Evolutionary conservation across 192 early-diverging fungal genomes (phyloP).

Genomic region (Gryganskiella cystojenkinii): DNA sequence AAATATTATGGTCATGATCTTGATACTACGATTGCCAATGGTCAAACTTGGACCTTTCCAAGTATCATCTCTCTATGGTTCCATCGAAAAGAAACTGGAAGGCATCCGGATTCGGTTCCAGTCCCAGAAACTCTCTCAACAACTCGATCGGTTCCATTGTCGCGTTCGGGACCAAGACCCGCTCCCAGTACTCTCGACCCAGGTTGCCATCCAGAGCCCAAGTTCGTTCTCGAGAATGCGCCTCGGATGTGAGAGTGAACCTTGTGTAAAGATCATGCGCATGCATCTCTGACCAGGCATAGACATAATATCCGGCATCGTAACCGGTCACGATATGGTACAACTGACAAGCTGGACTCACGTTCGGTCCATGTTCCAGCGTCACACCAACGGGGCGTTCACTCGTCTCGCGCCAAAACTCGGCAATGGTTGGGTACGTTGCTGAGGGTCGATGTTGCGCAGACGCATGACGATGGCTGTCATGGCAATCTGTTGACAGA

Average conservation of each 20-base stretch:
- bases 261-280: conserved; percentile 83
- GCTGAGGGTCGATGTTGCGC: conserved; percentile 65
- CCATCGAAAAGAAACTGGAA: conserved; percentile 71
- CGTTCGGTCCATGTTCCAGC: conserved; percentile 6
- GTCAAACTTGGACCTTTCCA: too few relatives aligned
- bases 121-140: conserved; percentile 79
- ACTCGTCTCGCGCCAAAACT: conserved; percentile 57
- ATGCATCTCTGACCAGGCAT: conserved; percentile 83
- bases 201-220: conserved; percentile 66
- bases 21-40: too few relatives aligned
- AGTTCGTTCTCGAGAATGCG: conserved; percentile 66
- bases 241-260: background rate
- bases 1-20: too few relatives aligned
- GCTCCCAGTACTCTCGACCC: conserved; percentile 80
- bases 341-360: conserved; percentile 38
- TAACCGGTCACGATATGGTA: conserved; percentile 52
- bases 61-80: conserved; percentile 13
- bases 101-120: conserved; percentile 82
- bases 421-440: conserved; percentile 47
- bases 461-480: conserved; percentile 81
- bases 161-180: conserved; percentile 79
- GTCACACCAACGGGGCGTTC: conserved; percentile 45
- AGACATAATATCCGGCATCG: conserved; percentile 74
- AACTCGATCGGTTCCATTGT: conserved; percentile 78
- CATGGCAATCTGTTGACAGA: conserved; percentile 83